A percentile compares a stretch with the other conserved stretches of the same genome.
These are phyloP conservation scores for Diplodia intermedia DNA, from an alignment of 2,329 filamentous ascomycete species.

Conservation along the genomic window DNA sequence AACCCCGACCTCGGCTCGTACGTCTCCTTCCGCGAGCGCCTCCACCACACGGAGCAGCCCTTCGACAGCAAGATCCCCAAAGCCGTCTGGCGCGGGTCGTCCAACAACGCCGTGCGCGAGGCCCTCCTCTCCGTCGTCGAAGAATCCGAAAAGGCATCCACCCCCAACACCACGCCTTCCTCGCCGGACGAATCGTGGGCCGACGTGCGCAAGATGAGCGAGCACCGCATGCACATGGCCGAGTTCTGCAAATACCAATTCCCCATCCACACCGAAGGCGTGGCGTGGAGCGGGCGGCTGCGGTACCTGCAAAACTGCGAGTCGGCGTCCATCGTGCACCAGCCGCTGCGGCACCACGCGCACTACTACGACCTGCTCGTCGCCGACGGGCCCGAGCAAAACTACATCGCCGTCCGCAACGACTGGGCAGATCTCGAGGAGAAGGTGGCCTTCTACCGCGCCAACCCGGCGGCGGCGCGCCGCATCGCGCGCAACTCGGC, in stretches of 20 bases:
- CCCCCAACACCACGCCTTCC: slow-evolving; percentile 31
- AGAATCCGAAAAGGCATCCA: too few relatives aligned
- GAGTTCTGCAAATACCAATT: slow-evolving; percentile 39
- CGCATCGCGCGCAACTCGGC: slow-evolving; percentile 59
- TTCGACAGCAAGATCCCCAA: slow-evolving; percentile 40
- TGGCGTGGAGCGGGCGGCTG: slow-evolving; percentile 43
- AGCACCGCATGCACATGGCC: slow-evolving; percentile 36
- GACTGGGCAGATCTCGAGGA: slow-evolving; percentile 52
- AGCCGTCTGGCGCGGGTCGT: slow-evolving; percentile 44
- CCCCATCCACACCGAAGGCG: slow-evolving; percentile 37
- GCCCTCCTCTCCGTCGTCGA: slow-evolving; percentile 37
- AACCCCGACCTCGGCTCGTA: slow-evolving; percentile 34
- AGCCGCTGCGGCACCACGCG: slow-evolving; percentile 56
- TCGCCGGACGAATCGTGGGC: slow-evolving; percentile 36
- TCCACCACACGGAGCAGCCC: slow-evolving; percentile 29
- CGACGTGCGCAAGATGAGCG: slow-evolving; percentile 39
- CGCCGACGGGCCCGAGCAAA: slow-evolving; percentile 52
- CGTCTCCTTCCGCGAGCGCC: slow-evolving; percentile 32
- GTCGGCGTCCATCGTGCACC: slow-evolving; percentile 60
- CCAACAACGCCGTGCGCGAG: slow-evolving; percentile 38
- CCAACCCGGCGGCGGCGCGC: slow-evolving; percentile 52
- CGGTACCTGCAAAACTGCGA: slow-evolving; percentile 46
- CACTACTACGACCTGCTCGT: slow-evolving; percentile 57
- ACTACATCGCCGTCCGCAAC: slow-evolving; percentile 57
- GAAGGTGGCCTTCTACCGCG: slow-evolving; percentile 51